Conservation (phyloP, 2,329 filamentous ascomycete species). For the Alternaria gaisen region DNA sequence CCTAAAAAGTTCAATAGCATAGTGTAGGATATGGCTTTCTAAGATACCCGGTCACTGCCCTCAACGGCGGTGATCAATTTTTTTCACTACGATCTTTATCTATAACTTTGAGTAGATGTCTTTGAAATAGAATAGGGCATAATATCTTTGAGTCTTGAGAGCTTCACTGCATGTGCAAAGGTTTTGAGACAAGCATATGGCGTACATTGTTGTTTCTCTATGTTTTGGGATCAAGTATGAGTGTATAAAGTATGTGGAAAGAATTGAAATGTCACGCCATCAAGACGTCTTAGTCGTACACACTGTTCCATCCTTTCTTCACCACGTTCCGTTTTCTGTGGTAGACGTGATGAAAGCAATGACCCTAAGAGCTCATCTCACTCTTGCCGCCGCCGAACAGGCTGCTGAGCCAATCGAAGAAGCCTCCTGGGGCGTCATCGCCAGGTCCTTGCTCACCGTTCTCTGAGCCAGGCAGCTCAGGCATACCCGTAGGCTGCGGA, state of each 20-base stretch:
- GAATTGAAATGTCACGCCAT: slow-evolving; percentile 2
- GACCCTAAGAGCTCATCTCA: background rate
- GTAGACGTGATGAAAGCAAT: background rate
- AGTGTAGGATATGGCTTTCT: slow-evolving; percentile 16
- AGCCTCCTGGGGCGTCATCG: slow-evolving; percentile 13
- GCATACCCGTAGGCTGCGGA: slow-evolving; percentile 19
- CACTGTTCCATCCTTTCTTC: background rate
- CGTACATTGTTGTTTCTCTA: background rate
- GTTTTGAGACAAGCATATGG: background rate
- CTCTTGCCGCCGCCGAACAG: slow-evolving; percentile 15
- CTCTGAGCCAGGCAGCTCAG: slow-evolving; percentile 8
- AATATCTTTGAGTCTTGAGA: background rate
- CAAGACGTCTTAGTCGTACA: slow-evolving; percentile 3
- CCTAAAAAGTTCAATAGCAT: slow-evolving; percentile 17
- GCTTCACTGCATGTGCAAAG: background rate
- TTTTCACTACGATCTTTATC: slow-evolving; percentile 12
- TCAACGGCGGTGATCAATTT: slow-evolving; percentile 40
- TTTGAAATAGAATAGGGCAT: background rate
- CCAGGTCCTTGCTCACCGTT: background rate
- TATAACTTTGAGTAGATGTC: background rate
- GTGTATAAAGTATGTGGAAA: background rate
- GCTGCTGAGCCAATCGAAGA: slow-evolving; percentile 15
- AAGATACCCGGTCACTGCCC: slow-evolving; percentile 42
- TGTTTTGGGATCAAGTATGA: background rate
- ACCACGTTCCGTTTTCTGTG: background rate